phyloP scores from a whole-genome alignment of 192 early-diverging fungal species.

The Podila minutissima region DNA sequence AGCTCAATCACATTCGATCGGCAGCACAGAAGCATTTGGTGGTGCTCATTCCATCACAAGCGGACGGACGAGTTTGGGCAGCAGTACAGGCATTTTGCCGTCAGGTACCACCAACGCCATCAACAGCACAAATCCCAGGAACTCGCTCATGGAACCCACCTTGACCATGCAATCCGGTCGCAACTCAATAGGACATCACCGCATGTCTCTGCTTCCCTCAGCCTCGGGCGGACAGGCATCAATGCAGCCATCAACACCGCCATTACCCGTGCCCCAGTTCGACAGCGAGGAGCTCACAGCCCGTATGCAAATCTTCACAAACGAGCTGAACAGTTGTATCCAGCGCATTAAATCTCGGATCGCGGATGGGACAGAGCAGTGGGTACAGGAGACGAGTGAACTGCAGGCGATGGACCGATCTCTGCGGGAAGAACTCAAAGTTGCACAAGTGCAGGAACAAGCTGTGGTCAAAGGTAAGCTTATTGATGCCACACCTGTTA shows the following conservation, averaged over 20 bases:
- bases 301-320: constrained; percentile 20
- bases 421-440: constrained; percentile 22
- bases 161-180: not conserved
- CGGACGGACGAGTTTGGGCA: not conserved
- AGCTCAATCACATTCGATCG: no score
- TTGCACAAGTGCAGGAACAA: constrained; percentile 16
- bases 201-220: not conserved
- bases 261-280: constrained; percentile 20
- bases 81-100: not conserved
- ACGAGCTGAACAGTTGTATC: constrained; percentile 19
- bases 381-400: constrained; percentile 30
- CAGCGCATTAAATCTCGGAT: constrained; percentile 46
- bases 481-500: not conserved
- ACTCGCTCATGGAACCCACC: not conserved
- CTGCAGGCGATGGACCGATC: constrained; percentile 19
- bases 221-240: not conserved
- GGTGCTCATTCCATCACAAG: no score
- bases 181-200: not conserved
- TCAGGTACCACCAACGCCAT: not conserved
- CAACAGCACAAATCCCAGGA: not conserved
- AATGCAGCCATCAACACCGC: not conserved
- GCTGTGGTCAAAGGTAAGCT: constrained; percentile 19
- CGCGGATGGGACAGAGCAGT: constrained; percentile 21
- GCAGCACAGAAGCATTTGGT: no score
- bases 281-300: constrained; percentile 39